Conservation (phyloP, 441 rosid genomes). For the Caryocar brasiliense region DNA sequence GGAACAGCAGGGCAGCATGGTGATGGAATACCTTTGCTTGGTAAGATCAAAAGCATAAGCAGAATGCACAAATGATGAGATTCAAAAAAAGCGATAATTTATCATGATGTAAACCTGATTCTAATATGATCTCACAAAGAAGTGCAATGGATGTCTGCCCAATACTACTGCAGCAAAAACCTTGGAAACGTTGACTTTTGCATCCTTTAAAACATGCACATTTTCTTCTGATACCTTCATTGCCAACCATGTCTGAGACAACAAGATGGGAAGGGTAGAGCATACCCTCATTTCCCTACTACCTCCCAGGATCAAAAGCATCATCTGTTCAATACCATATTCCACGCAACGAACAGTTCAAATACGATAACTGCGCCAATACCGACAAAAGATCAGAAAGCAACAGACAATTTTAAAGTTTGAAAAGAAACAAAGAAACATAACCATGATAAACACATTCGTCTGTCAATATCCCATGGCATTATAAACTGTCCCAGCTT, state of each 20-base stretch:
- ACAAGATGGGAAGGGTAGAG: too few relatives aligned
- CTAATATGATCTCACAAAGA: too few relatives aligned
- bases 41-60: too few relatives aligned
- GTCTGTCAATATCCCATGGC: slow-evolving; percentile 23
- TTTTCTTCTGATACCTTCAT: background rate
- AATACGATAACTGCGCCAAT: background rate
- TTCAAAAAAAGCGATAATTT: too few relatives aligned
- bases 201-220: too few relatives aligned
- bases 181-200: too few relatives aligned
- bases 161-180: too few relatives aligned
- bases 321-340: slow-evolving; percentile 7
- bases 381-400: background rate
- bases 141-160: too few relatives aligned
- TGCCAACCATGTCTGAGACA: background rate
- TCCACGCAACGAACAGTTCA: slow-evolving; percentile 11
- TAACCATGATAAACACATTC: slow-evolving; percentile 2
- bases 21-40: too few relatives aligned
- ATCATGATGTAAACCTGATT: too few relatives aligned
- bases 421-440: background rate
- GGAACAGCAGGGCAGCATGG: too few relatives aligned
- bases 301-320: slow-evolving; percentile 3
- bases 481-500: slow-evolving; percentile 28
- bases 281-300: background rate
- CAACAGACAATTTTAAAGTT: background rate
- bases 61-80: too few relatives aligned